Conservation (phyloP, 2,329 filamentous ascomycete species). For the Mycocentrospora acerina region DNA sequence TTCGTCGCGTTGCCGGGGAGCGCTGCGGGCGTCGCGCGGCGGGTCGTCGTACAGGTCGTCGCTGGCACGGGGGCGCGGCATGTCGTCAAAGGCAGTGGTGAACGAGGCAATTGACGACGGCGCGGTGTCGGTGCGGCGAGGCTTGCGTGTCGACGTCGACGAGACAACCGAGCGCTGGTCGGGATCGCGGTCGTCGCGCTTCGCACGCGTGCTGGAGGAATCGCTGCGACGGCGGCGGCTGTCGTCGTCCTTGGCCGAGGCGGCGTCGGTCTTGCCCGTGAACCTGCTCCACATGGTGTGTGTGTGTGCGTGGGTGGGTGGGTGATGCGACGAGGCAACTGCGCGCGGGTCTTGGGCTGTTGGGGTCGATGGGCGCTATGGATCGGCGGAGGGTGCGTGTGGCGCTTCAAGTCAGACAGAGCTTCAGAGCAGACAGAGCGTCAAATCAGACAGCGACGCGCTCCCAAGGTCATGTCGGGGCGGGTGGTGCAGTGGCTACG, state of each 20-base stretch:
- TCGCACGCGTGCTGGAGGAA: slow-evolving; percentile 24
- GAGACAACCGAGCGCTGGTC: slow-evolving; percentile 38
- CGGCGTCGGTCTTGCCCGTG: slow-evolving; percentile 40
- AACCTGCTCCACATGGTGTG: slow-evolving; percentile 42
- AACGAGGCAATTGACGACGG: slow-evolving; percentile 42
- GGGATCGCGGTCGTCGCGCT: slow-evolving; percentile 26
- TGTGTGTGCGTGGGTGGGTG: slow-evolving; percentile 5
- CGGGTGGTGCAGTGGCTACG: slow-evolving; percentile 25
- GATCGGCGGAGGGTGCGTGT: too few species aligned
- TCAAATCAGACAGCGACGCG: slow-evolving; percentile 3
- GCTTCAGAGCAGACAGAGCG: slow-evolving; percentile 11
- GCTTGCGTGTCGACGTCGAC: slow-evolving; percentile 36
- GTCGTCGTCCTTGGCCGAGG: slow-evolving; percentile 31
- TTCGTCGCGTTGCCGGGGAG: slow-evolving; percentile 28
- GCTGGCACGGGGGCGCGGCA: slow-evolving; percentile 26
- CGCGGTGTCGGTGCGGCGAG: slow-evolving; percentile 29
- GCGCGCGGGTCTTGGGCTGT: slow-evolving; percentile 19
- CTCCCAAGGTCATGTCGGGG: slow-evolving; percentile 19
- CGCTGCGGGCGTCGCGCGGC: slow-evolving; percentile 22
- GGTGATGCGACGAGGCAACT: slow-evolving; percentile 4
- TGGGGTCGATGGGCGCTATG: too few species aligned
- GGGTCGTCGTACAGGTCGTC: slow-evolving; percentile 37
- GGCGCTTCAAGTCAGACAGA: too few species aligned
- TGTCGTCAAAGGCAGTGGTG: slow-evolving; percentile 41
- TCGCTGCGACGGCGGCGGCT: slow-evolving; percentile 27